phyloP scores from a whole-genome alignment of 305 asterid species.

The Plantago lanceolata region DNA sequence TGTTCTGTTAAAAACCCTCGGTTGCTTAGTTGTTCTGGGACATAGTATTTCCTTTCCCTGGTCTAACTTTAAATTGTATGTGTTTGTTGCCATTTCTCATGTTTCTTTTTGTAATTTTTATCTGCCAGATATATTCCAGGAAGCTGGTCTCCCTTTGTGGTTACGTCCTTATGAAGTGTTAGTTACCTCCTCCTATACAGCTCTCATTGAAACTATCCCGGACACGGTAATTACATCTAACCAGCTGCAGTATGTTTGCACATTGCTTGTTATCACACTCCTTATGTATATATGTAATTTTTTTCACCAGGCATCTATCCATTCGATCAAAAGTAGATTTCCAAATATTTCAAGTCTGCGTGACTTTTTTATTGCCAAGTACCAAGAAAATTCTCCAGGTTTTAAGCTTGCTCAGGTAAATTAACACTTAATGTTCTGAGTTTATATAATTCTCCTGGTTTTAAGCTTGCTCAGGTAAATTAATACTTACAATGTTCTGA shows the following conservation, averaged over 20 bases:
- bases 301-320: constrained; percentile 75
- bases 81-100: constrained; percentile 2
- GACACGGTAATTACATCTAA: constrained; percentile 65
- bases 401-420: constrained; percentile 96
- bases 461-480: constrained; percentile 94
- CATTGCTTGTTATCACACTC: constrained; percentile 5
- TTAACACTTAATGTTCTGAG: constrained; percentile 12
- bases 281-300: constrained; percentile 8
- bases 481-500: constrained; percentile 8
- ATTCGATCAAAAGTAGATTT: constrained; percentile 92
- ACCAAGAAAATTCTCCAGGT: constrained; percentile 77
- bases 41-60: neutral
- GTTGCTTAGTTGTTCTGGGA: constrained; percentile 2
- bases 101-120: constrained; percentile 25
- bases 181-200: constrained; percentile 93
- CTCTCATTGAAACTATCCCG: constrained; percentile 96
- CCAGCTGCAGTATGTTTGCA: constrained; percentile 14
- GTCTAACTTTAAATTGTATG: constrained; percentile 2
- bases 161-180: constrained; percentile 95
- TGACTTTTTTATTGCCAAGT: constrained; percentile 88
- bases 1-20: neutral
- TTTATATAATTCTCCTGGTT: constrained; percentile 80
- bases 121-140: constrained; percentile 96
- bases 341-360: constrained; percentile 79
- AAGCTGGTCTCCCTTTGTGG: constrained; percentile 99